Evolutionary conservation across 2,329 filamentous ascomycete species (phyloP), one percentile per base, ranked within the genome.

Genomic region (Aureobasidium mangrovei): DNA sequence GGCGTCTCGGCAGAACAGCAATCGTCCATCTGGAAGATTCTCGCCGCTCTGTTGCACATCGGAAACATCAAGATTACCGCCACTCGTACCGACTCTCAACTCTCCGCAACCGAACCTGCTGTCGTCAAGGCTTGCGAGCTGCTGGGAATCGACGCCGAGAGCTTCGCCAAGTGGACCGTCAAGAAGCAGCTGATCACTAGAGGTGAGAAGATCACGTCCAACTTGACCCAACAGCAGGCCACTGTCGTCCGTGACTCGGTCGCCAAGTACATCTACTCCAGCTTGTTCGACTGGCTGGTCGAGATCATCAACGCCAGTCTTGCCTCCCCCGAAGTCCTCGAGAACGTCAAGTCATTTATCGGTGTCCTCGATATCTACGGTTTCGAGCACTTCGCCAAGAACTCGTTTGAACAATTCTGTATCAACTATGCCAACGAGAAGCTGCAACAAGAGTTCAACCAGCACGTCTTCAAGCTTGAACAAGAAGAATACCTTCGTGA

Each of bases 381-480:
- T 60, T 98, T 98, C 67, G 93, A 98, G 71, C 93, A 97, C 72
- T 98, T 98, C 66, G 91, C 93, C 59, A 97, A 96, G 77, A 98
- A 98, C 75, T 98, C 93, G 0, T 98, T 98, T 65, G 93, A 98
- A 70, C 93, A 98, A 70, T 98, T 98, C 72, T 98, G 93, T 74
- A 98, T 98, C 80, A 98, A 98, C 73, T 98, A 98, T 66, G 93
- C 93, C 72, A 98, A 98, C 71, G 93, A 98, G 73, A 98, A 98
- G 73, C 77, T 98, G 53, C 93, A 98, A 69, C 93, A 98, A 70
- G 91, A 97, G 69, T 98, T 98, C 77, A 98, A 98, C 72, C 89
- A 94, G 69, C 93, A 98, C 66, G 93, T 98, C 35, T 98, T 98
- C 81, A 96, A 97, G 72, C 81, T 98, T 26, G 93, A 98, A 70